Evolutionary conservation across 1,139 yeast genomes (phyloP).

Genomic region (Schizosaccharomyces versatilis): DNA sequence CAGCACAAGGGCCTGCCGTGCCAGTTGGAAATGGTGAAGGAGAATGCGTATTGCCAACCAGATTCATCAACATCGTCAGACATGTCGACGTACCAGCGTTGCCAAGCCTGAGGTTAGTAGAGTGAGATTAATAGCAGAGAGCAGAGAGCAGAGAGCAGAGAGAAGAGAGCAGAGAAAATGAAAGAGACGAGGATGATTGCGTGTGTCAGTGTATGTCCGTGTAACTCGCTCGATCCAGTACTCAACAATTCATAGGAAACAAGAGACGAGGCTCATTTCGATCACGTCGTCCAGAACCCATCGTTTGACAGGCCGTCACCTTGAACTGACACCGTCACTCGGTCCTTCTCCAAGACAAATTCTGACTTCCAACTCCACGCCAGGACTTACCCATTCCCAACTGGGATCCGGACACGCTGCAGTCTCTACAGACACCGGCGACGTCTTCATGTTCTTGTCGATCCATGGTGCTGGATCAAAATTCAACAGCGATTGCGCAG

Average conservation of each 20-base stretch:
- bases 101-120: constrained; percentile 25
- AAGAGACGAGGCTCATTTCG: too few species aligned
- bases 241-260: not conserved
- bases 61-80: constrained; percentile 50
- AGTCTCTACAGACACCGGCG: constrained; percentile 23
- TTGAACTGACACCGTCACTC: too few species aligned
- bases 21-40: constrained; percentile 21
- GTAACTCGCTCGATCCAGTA: not conserved
- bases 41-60: constrained; percentile 47
- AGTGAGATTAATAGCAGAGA: not conserved
- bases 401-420: constrained; percentile 41
- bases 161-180: not conserved
- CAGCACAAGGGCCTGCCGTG: constrained; percentile 22
- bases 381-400: constrained; percentile 38
- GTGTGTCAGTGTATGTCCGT: not conserved
- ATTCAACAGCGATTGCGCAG: constrained; percentile 34
- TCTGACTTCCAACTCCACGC: not conserved
- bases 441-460: constrained; percentile 13
- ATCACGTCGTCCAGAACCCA: too few species aligned
- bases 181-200: not conserved
- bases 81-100: constrained; percentile 52
- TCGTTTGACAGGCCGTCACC: too few species aligned
- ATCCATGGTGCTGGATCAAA: constrained; percentile 16
- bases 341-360: not conserved
- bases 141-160: not conserved